These are phyloP conservation scores for Pleurotus citrinopileatus DNA, from an alignment of 768 basidiomycete genomes.

Conservation along the genomic window DNA sequence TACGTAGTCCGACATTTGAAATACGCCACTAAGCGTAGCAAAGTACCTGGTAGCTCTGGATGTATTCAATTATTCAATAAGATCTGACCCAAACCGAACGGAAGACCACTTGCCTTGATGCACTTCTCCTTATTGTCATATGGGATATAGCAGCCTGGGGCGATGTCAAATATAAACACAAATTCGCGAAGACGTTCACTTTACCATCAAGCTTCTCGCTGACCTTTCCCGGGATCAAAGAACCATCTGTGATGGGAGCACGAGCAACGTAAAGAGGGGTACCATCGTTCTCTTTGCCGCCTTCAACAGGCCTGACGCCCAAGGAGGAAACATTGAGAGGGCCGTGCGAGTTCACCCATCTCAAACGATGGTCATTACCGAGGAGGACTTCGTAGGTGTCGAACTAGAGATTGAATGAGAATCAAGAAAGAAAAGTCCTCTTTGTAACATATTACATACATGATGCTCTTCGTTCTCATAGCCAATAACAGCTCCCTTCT, in stretches of 20 bases:
- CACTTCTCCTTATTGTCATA: constrained; percentile 21
- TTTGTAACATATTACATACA: too few relatives aligned
- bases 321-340: constrained; percentile 41
- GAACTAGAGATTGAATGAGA: constrained; percentile 34
- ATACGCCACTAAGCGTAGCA: constrained; percentile 24
- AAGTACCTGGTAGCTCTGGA: constrained; percentile 34
- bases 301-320: constrained; percentile 57
- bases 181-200: neutral
- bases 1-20: too few relatives aligned
- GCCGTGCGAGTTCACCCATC: constrained; percentile 54
- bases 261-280: constrained; percentile 57
- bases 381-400: constrained; percentile 69
- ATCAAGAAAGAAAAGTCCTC: too few relatives aligned
- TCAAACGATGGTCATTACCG: constrained; percentile 52
- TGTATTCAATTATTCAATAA: neutral
- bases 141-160: constrained; percentile 53
- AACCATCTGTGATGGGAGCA: constrained; percentile 44
- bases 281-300: constrained; percentile 64
- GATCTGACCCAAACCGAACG: neutral
- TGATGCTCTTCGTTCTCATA: constrained; percentile 57
- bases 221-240: constrained; percentile 63
- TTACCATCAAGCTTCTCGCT: constrained; percentile 50
- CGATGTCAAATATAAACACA: neutral
- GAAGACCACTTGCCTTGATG: constrained; percentile 4
- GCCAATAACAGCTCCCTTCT: constrained; percentile 65